Evolutionary conservation across 176 grass and related monocot genomes (phyloP).

Genomic region (Rhynchospora pubera): DNA sequence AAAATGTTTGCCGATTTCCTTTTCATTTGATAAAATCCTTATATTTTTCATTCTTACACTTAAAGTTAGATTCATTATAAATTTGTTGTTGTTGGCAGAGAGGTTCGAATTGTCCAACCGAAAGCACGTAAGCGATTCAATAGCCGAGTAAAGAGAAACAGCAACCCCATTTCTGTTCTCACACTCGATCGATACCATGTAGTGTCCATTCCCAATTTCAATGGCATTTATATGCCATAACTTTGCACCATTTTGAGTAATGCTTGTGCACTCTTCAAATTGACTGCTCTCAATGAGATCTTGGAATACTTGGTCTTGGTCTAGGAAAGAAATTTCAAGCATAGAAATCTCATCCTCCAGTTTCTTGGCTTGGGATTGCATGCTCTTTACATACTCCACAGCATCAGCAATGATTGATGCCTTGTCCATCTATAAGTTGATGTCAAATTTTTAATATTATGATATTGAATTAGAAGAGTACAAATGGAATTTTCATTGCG

Average conservation of each 20-base stretch:
- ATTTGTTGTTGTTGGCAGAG: conserved; percentile 27
- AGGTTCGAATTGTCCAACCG: conserved; percentile 61
- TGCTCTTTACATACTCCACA: conserved; percentile 52
- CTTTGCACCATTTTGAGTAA: conserved; percentile 27
- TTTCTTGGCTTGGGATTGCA: conserved; percentile 55
- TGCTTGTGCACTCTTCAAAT: not conserved
- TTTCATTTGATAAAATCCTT: not conserved
- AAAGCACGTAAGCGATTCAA: conserved; percentile 59
- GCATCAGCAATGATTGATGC: conserved; percentile 91
- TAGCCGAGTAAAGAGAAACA: conserved; percentile 49
- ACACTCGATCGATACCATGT: conserved; percentile 66
- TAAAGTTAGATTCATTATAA: conserved; percentile 49
- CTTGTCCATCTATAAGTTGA: conserved; percentile 80
- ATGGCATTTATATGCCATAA: conserved; percentile 32
- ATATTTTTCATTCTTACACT: conserved; percentile 29
- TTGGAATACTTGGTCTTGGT: conserved; percentile 8
- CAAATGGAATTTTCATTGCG: not conserved
- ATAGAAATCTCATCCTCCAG: conserved; percentile 49
- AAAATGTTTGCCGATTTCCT: not conserved
- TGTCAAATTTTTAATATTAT: not conserved
- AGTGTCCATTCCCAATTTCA: conserved; percentile 46
- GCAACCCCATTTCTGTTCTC: conserved; percentile 32
- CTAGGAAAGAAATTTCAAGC: conserved; percentile 37
- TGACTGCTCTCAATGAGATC: not conserved
- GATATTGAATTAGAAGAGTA: not conserved